Conservation (phyloP, 176 grass and related monocot genomes). For the Aegilops longissima region DNA sequence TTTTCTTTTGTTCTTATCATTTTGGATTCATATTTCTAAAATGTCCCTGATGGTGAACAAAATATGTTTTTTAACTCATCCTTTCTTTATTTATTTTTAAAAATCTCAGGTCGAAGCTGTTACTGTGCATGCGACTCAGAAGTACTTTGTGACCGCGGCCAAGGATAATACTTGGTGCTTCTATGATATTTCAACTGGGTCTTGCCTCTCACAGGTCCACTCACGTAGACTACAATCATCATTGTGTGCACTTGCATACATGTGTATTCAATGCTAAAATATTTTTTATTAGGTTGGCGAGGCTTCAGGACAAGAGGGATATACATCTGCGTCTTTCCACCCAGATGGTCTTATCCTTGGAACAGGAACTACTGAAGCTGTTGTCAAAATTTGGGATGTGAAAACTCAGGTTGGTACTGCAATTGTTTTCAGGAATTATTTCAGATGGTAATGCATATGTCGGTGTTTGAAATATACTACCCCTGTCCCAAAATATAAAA, state of each 20-base stretch:
- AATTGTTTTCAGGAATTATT: conserved; percentile 9
- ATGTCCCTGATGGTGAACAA: conserved; percentile 50
- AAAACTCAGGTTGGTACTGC: conserved; percentile 77
- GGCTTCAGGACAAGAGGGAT: conserved; percentile 71
- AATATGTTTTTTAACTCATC: background rate
- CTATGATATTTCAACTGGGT: conserved; percentile 90
- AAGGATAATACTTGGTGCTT: conserved; percentile 99
- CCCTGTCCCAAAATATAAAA: too few relatives aligned
- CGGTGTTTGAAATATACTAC: background rate
- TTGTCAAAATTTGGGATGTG: conserved; percentile 99
- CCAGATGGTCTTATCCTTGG: conserved; percentile 99
- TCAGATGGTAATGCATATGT: conserved; percentile 13
- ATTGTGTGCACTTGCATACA: background rate
- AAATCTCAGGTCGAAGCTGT: conserved; percentile 86
- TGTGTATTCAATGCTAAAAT: background rate
- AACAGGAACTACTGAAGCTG: conserved; percentile 78
- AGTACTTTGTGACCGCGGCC: conserved; percentile 86
- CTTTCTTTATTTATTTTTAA: background rate
- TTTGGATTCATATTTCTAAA: background rate
- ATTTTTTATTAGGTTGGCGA: conserved; percentile 67
- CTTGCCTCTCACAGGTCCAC: conserved; percentile 86
- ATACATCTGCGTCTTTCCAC: conserved; percentile 88
- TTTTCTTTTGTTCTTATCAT: background rate
- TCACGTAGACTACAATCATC: background rate
- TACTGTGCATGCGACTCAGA: conserved; percentile 93